Base-by-base conservation (phyloP, 768 basidiomycete genomes). In the Pseudohyphozyma bogoriensis region DNA sequence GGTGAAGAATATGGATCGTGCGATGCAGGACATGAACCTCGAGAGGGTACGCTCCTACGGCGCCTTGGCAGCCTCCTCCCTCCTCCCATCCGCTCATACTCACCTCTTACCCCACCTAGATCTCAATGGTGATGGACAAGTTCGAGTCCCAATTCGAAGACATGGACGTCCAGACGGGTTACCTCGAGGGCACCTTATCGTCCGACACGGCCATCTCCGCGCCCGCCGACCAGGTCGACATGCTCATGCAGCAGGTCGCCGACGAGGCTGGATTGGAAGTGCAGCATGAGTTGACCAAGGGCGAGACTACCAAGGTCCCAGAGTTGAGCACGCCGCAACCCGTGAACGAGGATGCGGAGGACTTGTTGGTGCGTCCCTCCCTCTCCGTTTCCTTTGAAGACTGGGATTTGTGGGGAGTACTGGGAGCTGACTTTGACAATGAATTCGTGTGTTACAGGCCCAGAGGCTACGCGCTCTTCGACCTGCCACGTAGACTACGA, bases 21-120 rank as follows among this genome's bases (percentile, higher is more conserved):
- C 95, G 6, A 97, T 99, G 95, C 87, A 95, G 69, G 86, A 80
- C 75, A 99, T 99, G 95, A 97, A 99, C 77, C 81, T 97, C 58
- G 95, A 99, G 70, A 81, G 85, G 73, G 93, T 95, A 70, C 71
- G 83, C 77, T 15, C 4, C 24, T n/a, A n/a, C n/a, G n/a, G n/a
- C n/a, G n/a, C n/a, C n/a, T n/a, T n/a, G n/a, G n/a, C n/a, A n/a
- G n/a, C n/a, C n/a, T n/a, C 26, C 31, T 13, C 46, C 11, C 20
- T 40, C 36, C 53, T 62, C 42, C n/a, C 26, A 20, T 39, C 4
- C 31, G 20, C 31, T 31, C 29, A 16, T 37, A 10, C 47, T 36
- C 36, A 36, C 35, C 32, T 39, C 51, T 31, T 28, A 29, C 35
- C 28, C 42, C 26, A 32, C 49, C 39, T 72, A 96, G 93, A 97